Percentiles rank a stretch among this genome's conserved stretches.
phyloP scores from a whole-genome alignment of 140 eudicot species.

The Erigeron philadelphicus region DNA sequence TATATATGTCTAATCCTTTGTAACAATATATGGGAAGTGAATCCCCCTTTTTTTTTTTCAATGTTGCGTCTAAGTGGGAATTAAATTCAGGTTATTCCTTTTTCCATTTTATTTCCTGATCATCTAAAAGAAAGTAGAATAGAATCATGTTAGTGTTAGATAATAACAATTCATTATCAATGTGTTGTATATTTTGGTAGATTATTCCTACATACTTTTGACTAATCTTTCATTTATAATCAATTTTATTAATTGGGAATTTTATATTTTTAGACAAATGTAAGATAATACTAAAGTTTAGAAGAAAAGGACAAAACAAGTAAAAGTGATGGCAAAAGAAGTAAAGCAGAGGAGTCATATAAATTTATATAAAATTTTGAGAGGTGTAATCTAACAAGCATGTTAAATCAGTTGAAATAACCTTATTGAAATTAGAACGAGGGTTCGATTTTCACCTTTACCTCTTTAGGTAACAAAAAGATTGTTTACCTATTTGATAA shows the following conservation, averaged over 20 bases:
- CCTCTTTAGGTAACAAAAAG: too few relatives aligned
- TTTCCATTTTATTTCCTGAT: neutral
- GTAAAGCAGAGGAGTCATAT: neutral
- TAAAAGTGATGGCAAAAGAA: too few relatives aligned
- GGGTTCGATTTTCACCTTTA: too few relatives aligned
- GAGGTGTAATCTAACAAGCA: too few relatives aligned
- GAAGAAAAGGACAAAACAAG: neutral
- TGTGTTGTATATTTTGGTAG: neutral
- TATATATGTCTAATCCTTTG: conserved; percentile 14
- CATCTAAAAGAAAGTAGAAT: conserved; percentile 10
- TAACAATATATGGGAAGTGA: neutral
- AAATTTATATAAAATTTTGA: too few relatives aligned
- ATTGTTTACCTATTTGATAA: too few relatives aligned
- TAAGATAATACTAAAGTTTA: neutral
- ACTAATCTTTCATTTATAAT: neutral
- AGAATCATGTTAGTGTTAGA: neutral
- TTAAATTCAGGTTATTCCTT: conserved; percentile 21
- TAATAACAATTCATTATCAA: neutral
- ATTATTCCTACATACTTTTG: conserved; percentile 14
- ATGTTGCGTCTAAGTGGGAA: conserved; percentile 23
- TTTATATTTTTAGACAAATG: neutral
- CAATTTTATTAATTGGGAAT: neutral
- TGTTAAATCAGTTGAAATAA: too few relatives aligned
- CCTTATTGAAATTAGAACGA: too few relatives aligned
- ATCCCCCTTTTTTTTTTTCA: neutral